These are phyloP conservation scores for Cenchrus fungigraminus DNA, from an alignment of 176 grass and related monocot species.

Conservation along the genomic window DNA sequence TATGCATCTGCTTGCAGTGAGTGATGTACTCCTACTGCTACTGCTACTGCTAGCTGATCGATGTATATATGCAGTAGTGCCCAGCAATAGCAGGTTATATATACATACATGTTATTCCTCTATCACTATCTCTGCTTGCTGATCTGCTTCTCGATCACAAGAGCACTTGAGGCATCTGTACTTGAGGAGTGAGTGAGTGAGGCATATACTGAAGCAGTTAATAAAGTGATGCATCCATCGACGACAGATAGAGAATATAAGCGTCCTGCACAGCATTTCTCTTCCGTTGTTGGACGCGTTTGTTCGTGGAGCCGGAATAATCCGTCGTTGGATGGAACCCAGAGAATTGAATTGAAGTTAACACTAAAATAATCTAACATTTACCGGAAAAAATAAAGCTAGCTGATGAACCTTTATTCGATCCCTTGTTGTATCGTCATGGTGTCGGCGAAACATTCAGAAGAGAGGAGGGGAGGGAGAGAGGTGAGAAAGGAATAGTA, in stretches of 20 bases:
- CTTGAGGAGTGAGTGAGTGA: neutral
- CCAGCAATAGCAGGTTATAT: neutral
- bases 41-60: too few species aligned
- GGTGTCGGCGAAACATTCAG: conserved; percentile 11
- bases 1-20: neutral
- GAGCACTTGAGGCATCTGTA: conserved; percentile 30
- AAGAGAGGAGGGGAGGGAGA: neutral
- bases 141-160: too few species aligned
- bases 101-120: neutral
- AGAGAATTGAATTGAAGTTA: too few species aligned
- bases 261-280: neutral
- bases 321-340: too few species aligned
- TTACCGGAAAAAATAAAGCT: neutral
- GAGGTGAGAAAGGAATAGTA: conserved; percentile 48
- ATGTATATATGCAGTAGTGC: too few species aligned
- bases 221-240: neutral
- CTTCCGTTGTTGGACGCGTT: neutral
- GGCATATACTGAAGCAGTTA: conserved; percentile 17
- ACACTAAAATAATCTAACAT: too few species aligned
- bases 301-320: conserved; percentile 25
- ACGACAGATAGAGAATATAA: neutral
- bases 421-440: conserved; percentile 37
- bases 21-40: too few species aligned
- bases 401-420: conserved; percentile 9
- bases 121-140: neutral